Conservation (phyloP, 371 early-diverging fungal genomes). For the Phascolomyces articulosus region DNA sequence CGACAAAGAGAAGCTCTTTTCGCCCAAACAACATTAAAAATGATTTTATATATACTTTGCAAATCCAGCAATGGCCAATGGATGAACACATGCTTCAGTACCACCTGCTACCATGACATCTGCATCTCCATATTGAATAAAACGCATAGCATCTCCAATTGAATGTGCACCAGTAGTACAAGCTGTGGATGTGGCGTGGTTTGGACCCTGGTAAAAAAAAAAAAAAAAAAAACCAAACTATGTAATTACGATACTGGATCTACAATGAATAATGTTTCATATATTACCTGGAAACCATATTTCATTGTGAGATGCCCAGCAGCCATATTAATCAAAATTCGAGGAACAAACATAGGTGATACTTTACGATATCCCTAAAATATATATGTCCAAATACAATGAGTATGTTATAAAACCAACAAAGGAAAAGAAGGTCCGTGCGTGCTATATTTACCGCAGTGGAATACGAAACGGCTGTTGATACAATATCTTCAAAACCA, state of each 20-base stretch:
- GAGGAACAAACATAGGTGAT: constrained; percentile 91
- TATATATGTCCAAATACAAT: not conserved
- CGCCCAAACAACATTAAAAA: too few relatives aligned
- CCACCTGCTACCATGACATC: constrained; percentile 98
- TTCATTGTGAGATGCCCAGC: constrained; percentile 92
- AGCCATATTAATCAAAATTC: constrained; percentile 92
- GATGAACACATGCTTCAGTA: constrained; percentile 84
- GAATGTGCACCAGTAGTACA: constrained; percentile 96
- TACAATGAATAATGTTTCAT: too few relatives aligned
- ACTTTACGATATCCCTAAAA: constrained; percentile 75
- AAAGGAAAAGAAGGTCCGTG: not conserved
- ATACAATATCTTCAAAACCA: constrained; percentile 82
- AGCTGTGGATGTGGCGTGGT: constrained; percentile 91
- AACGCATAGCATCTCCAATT: constrained; percentile 91
- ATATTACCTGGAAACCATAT: constrained; percentile 74
- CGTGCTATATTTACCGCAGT: constrained; percentile 44
- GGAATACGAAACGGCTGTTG: constrained; percentile 55
- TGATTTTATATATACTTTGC: too few relatives aligned
- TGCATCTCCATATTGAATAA: constrained; percentile 91
- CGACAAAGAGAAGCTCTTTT: not conserved
- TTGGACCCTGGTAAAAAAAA: constrained; percentile 72
- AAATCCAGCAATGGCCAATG: constrained; percentile 91
- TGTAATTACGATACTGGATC: too few relatives aligned
- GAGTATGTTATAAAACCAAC: not conserved
- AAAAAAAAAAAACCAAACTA: not conserved